phyloP scores from a whole-genome alignment of 2,329 filamentous ascomycete genomes.

The Aspergillus awamori region DNA sequence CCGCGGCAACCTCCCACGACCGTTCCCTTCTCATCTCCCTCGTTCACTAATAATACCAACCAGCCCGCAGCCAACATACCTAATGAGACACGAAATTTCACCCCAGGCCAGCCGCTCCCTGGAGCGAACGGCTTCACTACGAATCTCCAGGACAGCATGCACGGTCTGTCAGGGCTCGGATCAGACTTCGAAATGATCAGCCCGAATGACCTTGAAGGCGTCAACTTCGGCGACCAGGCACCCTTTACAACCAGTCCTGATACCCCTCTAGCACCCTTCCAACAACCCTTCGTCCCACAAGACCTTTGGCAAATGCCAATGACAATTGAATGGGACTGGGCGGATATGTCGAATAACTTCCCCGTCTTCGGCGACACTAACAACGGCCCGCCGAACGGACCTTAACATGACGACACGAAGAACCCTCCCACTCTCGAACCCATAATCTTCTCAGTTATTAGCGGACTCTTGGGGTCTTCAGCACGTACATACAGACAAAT shows the following conservation, averaged over 20 bases:
- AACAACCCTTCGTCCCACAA: constrained; percentile 86
- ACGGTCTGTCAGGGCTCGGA: constrained; percentile 34
- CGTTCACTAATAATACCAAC: constrained; percentile 28
- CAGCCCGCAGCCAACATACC: constrained; percentile 20
- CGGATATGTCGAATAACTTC: constrained; percentile 47
- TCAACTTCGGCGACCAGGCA: constrained; percentile 37
- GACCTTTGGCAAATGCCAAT: constrained; percentile 96
- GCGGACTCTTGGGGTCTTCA: not conserved
- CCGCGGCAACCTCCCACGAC: constrained; percentile 13
- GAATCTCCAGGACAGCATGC: constrained; percentile 30
- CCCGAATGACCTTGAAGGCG: constrained; percentile 36
- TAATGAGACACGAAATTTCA: constrained; percentile 27
- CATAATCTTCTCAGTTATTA: not conserved
- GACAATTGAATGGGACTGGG: constrained; percentile 90
- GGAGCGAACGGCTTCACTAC: constrained; percentile 25
- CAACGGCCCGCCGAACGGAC: not conserved
- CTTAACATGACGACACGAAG: not conserved
- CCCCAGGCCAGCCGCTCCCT: constrained; percentile 27
- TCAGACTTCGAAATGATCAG: constrained; percentile 45
- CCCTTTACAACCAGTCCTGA: constrained; percentile 33
- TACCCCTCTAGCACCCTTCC: constrained; percentile 57
- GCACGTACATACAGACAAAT: not conserved
- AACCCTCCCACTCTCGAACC: not conserved
- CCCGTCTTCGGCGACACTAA: constrained; percentile 35
- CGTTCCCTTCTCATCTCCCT: constrained; percentile 30